These are phyloP conservation scores for Pythium vanterpoolii DNA, from an alignment of 352 stramenopile species.

Conservation along the genomic window DNA sequence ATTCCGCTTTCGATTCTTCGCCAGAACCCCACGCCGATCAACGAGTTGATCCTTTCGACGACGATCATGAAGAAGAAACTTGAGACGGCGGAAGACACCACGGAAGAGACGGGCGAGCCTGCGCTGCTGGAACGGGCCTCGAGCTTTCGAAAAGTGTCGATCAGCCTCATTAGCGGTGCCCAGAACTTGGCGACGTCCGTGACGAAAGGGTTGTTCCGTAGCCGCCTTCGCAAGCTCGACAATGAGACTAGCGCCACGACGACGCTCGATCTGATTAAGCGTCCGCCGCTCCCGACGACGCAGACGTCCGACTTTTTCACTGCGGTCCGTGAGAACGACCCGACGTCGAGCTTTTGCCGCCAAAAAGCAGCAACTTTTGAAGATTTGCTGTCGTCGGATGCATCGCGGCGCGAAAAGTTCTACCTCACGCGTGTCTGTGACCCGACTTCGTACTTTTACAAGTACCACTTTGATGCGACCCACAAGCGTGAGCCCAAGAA, in stretches of 20 bases:
- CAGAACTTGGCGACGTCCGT: constrained; percentile 69
- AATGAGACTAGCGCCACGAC: constrained; percentile 38
- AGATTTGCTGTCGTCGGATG: constrained; percentile 68
- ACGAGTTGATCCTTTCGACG: constrained; percentile 22
- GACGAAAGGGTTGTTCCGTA: constrained; percentile 71
- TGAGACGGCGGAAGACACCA: neutral
- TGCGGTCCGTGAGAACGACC: constrained; percentile 77
- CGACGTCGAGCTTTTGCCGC: constrained; percentile 74
- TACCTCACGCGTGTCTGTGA: constrained; percentile 81
- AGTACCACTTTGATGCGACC: constrained; percentile 79
- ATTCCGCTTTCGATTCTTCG: constrained; percentile 73
- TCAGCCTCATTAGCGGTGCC: constrained; percentile 71
- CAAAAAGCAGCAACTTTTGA: constrained; percentile 76
- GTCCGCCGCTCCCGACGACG: constrained; percentile 33
- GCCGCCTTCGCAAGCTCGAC: constrained; percentile 63
- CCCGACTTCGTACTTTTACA: constrained; percentile 90
- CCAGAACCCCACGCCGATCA: constrained; percentile 52
- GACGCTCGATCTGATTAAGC: constrained; percentile 72
- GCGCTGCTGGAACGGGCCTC: constrained; percentile 5
- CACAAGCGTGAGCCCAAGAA: constrained; percentile 69
- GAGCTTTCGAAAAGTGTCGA: constrained; percentile 65
- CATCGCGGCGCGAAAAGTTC: constrained; percentile 66
- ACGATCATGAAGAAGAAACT: neutral
- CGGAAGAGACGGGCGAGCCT: constrained; percentile 2
- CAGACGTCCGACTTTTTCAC: constrained; percentile 77